phyloP scores from a whole-genome alignment of 225 moss, liverwort and hornwort species.

The Sphagnum contortum region DNA sequence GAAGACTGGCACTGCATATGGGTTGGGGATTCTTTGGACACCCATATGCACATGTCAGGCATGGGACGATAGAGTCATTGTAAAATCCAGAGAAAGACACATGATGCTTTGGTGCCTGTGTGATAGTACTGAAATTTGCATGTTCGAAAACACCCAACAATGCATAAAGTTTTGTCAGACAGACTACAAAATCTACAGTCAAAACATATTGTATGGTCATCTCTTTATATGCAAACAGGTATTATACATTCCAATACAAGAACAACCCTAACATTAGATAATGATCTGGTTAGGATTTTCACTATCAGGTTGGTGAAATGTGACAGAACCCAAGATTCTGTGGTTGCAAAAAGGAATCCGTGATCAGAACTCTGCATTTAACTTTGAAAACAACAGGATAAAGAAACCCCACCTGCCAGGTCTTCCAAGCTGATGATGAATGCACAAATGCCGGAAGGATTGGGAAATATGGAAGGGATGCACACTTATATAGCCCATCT shows the following conservation, averaged over 20 bases:
- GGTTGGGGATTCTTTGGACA: constrained; percentile 19
- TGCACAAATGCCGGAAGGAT: constrained; percentile 26
- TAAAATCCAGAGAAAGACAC: constrained; percentile 89
- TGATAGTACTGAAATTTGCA: constrained; percentile 13
- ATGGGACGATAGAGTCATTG: constrained; percentile 74
- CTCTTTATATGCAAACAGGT: too few relatives aligned
- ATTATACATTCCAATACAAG: too few relatives aligned
- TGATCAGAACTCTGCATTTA: constrained; percentile 29
- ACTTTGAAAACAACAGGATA: constrained; percentile 25
- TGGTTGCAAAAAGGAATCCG: too few relatives aligned
- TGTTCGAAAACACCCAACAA: too few relatives aligned
- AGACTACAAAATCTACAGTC: too few relatives aligned
- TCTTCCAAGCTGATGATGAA: constrained; percentile 46
- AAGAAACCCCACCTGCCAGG: constrained; percentile 59
- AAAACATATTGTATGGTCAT: too few relatives aligned
- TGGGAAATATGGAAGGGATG: constrained; percentile 26
- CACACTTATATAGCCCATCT: constrained; percentile 41
- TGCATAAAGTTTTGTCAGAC: not conserved
- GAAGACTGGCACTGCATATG: constrained; percentile 30
- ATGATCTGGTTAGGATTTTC: too few relatives aligned
- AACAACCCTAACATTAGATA: too few relatives aligned
- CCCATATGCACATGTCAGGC: constrained; percentile 72
- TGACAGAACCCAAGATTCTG: too few relatives aligned
- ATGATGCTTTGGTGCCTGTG: constrained; percentile 56
- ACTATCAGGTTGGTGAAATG: too few relatives aligned